Evolutionary conservation across 176 grass and related monocot genomes (phyloP).

Genomic region (Phyllostachys edulis): DNA sequence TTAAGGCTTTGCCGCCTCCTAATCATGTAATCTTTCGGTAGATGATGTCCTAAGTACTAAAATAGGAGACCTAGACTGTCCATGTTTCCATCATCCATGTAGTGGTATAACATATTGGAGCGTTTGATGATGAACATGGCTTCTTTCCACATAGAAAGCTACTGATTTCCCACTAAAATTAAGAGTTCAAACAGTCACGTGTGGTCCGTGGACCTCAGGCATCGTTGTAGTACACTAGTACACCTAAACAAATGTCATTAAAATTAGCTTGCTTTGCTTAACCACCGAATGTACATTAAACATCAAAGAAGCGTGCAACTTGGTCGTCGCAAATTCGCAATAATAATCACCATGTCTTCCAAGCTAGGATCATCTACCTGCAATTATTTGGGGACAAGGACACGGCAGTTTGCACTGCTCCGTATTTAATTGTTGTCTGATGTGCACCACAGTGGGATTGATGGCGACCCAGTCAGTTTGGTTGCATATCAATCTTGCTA

Average conservation of each 20-base stretch:
- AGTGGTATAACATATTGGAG: neutral
- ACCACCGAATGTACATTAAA: constrained; percentile 12
- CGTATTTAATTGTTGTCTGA: constrained; percentile 29
- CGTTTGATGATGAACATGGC: neutral
- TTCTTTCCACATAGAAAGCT: constrained; percentile 34
- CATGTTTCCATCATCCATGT: neutral
- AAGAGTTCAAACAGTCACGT: neutral
- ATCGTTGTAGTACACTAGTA: neutral
- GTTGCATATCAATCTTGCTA: neutral
- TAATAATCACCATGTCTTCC: constrained; percentile 3
- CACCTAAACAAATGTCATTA: neutral
- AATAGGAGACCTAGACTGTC: neutral
- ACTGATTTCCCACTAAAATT: neutral
- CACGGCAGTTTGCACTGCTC: constrained; percentile 11
- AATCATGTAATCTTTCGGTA: constrained; percentile 16
- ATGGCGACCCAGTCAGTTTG: neutral
- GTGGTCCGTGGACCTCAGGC: constrained; percentile 11
- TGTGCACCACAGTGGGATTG: constrained; percentile 12
- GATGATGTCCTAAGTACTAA: neutral
- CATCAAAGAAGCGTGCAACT: constrained; percentile 30
- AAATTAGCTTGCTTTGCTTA: constrained; percentile 20
- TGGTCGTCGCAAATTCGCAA: constrained; percentile 22
- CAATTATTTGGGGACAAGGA: constrained; percentile 47
- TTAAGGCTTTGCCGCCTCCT: constrained; percentile 10
- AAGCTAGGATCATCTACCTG: neutral